Evolutionary conservation across 805 yeast species (phyloP).

Genomic region (Kodamaea jinghongensis): DNA sequence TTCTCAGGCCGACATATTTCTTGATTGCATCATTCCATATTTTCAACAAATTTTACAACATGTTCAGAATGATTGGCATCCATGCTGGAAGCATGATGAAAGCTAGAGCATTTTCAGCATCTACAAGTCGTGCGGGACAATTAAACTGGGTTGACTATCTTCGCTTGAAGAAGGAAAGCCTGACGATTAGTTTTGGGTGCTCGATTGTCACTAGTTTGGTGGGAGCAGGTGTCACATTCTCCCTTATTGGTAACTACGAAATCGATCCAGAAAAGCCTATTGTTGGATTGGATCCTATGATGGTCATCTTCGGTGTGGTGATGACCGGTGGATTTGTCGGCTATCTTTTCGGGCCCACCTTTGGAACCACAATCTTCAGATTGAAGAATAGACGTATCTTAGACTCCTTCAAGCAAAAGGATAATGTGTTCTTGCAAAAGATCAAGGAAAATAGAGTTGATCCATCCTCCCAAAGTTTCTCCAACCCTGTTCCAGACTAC

Average conservation of each 20-base stretch:
- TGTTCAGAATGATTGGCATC: constrained; percentile 14
- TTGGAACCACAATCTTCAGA: constrained; percentile 70
- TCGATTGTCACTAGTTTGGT: constrained; percentile 65
- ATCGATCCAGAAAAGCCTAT: constrained; percentile 84
- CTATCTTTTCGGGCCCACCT: constrained; percentile 74
- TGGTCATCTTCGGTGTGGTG: constrained; percentile 73
- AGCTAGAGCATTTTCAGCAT: constrained; percentile 22
- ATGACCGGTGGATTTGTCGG: constrained; percentile 74
- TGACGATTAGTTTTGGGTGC: constrained; percentile 63
- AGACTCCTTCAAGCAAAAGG: constrained; percentile 53
- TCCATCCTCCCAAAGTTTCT: constrained; percentile 84
- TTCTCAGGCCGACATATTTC: no score
- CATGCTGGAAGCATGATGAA: constrained; percentile 9
- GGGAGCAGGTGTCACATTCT: constrained; percentile 70
- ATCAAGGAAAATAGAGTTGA: constrained; percentile 82
- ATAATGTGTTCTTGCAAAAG: constrained; percentile 70
- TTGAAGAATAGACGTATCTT: constrained; percentile 47
- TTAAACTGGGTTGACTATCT: constrained; percentile 83
- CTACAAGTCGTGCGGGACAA: constrained; percentile 11
- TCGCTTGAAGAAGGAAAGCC: constrained; percentile 68
- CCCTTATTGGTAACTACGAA: constrained; percentile 73
- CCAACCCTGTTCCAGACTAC: constrained; percentile 97
- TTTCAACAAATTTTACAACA: constrained; percentile 6
- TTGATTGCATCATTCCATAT: background rate
- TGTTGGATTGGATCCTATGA: constrained; percentile 86